Base-by-base conservation (phyloP, 1,284 basidiomycete genomes). In the Bondarzewia mesenterica region DNA sequence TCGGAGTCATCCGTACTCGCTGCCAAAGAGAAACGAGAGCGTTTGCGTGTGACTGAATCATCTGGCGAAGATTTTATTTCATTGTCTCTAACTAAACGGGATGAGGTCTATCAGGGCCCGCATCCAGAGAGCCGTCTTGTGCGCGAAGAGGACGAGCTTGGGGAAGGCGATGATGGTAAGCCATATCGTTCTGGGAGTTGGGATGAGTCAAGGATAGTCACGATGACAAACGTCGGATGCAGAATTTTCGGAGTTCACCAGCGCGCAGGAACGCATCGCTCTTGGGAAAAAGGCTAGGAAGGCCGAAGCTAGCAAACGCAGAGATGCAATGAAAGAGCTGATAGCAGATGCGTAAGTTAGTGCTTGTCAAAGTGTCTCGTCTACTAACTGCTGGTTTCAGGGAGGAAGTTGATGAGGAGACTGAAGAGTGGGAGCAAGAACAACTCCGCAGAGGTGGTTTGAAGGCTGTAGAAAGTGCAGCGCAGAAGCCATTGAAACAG, bases 191-290 rank as follows among this genome's bases (percentile, higher is more conserved):
- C 7, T 18, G 26, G 18, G 27, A 16, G 4, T 21, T n/a, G n/a
- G n/a, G n/a, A n/a, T n/a, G n/a, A n/a, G n/a, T n/a, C 37, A 44
- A 46, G n/a, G 46, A 39, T 51, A n/a, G 44, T 37, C 25, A 47
- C 14, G 42, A 47, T 53, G 47, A 46, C 44, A 47, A 40, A 20
- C 43, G 16, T 51, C 39, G 32, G 16, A 42, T 38, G 7, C 55
- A 92, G 93, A 94, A 58, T 85, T 82, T 59, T 89, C 93, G 5
- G 89, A 92, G 54, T 96, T 82, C 59, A 96, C 94, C 0, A 92
- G 84, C 54, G 88, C 89, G 0, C 82, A 90, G 60, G 90, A 93
- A 53, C 72, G 86, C 27, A 83, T 97, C 50, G 87, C 90, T 0
- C 66, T 97, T 1, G 91, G 93, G 1, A 92, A 90, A 64, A 89